A percentile compares a stretch with the other conserved stretches of the same genome.
These are phyloP conservation scores for Cyberlindnera maritima DNA, from an alignment of 805 yeast species.

Conservation along the genomic window DNA sequence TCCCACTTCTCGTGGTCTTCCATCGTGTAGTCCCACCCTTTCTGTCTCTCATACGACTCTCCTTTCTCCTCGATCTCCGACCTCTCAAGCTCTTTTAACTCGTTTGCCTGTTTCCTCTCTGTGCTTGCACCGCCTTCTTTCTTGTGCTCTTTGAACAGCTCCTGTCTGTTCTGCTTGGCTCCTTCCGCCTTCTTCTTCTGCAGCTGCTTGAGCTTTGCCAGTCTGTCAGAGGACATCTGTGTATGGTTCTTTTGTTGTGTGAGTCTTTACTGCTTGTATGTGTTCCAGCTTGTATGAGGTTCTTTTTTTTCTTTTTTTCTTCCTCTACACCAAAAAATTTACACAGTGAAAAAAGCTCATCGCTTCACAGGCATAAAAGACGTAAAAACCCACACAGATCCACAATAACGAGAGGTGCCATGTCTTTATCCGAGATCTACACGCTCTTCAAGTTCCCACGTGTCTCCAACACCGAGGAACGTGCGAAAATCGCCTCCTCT, in stretches of 20 bases:
- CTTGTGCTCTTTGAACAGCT: slow-evolving; percentile 36
- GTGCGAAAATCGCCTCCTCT: slow-evolving; percentile 15
- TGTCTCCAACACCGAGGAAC: slow-evolving; percentile 19
- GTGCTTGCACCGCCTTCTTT: no score
- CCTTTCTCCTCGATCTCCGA: slow-evolving; percentile 31
- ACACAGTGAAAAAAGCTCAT: background rate
- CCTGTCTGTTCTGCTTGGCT: slow-evolving; percentile 33
- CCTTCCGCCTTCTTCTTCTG: slow-evolving; percentile 30
- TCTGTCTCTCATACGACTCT: slow-evolving; percentile 39
- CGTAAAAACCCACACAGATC: no score
- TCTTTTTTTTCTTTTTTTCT: no score
- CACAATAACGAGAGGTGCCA: background rate
- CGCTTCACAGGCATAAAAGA: no score
- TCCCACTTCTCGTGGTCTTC: slow-evolving; percentile 70
- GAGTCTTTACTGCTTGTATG: no score
- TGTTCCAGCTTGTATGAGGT: no score
- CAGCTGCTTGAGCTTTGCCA: slow-evolving; percentile 28
- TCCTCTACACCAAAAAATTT: no score
- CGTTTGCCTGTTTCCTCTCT: slow-evolving; percentile 35
- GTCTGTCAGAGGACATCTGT: slow-evolving; percentile 2
- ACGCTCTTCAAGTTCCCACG: slow-evolving; percentile 27
- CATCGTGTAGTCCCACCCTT: slow-evolving; percentile 55
- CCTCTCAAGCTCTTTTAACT: slow-evolving; percentile 37
- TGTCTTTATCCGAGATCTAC: slow-evolving; percentile 27
- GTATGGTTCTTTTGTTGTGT: no score